Base-by-base conservation (phyloP, 192 early-diverging fungal genomes). In the Chytriomyces sp. region DNA sequence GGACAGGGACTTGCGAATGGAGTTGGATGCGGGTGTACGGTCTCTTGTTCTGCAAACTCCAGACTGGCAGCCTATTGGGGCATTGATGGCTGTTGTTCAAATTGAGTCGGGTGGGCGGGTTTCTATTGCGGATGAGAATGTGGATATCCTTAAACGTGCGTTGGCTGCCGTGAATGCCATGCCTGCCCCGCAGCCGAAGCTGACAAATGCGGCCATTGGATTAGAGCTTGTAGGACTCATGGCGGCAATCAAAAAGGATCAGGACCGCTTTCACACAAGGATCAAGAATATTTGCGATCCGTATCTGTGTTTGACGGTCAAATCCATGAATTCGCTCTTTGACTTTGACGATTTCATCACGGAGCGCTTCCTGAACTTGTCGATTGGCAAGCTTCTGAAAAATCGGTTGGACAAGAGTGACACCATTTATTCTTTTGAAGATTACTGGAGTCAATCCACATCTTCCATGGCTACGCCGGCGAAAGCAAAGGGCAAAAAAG, bases 221-320 rank as follows among this genome's bases (percentile, higher is more conserved):
- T 16, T 71, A 35, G 69, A 71, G 57, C n/a, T 71, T 45, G 13
- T 13, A 7, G 20, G 49, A 20, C 10, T 53, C 6, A 26, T 8
- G 13, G 49, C 69, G 9, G 49, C 57, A 2, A 26, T 71, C 7
- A 45, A 50, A 6, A 50, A 71, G 26, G 69, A 71, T 18, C 49
- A 48, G 20, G 69, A 71, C 9, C 13, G 35, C 16, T 20, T 24
- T 8, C 13, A 16, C 5, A 9, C 47, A 2, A 50, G 35, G 20
- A 48, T 71, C 26, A 71, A 71, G 45, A 13, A 13, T 10, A 16
- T 57, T 71, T 71, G 69, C 50, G 69, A 71, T 18, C 69, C 69
- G 18, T 71, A 57, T 24, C 69, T 71, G 26, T 48, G 47, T 8
- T 9, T 24, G 24, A 10, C 49, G 13, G 20, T 71, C 69, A 71